These are phyloP conservation scores for Leishmania turanica DNA, from an alignment of 208 protist genomes.

Conservation along the genomic window DNA sequence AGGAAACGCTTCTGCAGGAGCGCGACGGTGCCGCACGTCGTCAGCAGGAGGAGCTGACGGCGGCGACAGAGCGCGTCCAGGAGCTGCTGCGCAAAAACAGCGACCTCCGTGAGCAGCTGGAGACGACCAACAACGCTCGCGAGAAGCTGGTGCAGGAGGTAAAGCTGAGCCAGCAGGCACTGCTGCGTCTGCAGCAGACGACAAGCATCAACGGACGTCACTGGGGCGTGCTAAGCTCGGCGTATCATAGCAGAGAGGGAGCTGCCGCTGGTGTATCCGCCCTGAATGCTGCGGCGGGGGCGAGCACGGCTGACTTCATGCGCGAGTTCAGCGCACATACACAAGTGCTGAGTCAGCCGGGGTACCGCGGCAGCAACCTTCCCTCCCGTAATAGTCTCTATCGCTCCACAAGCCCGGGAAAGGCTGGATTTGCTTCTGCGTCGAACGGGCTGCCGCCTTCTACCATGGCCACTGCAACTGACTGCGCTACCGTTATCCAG, in stretches of 20 bases:
- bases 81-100: conserved; percentile 49
- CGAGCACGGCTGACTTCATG: conserved; percentile 15
- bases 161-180: conserved; percentile 73
- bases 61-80: conserved; percentile 39
- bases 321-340: conserved; percentile 27
- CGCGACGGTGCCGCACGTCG: conserved; percentile 38
- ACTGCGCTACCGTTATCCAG: not conserved
- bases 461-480: not conserved
- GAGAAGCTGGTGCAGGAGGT: conserved; percentile 73
- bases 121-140: conserved; percentile 59
- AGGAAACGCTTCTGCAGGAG: conserved; percentile 64
- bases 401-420: not conserved
- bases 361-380: not conserved
- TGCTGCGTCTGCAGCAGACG: conserved; percentile 81
- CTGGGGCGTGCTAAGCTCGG: conserved; percentile 46
- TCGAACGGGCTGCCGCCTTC: not conserved
- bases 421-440: not conserved
- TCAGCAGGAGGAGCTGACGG: conserved; percentile 50
- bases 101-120: conserved; percentile 73
- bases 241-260: conserved; percentile 2
- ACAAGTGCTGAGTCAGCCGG: not conserved
- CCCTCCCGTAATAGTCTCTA: not conserved
- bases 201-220: conserved; percentile 74
- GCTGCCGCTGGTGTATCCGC: not conserved
- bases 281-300: not conserved